A percentile compares a stretch with the other conserved stretches of the same genome.
Evolutionary conservation across 2,329 filamentous ascomycete genomes (phyloP).

Genomic region (Xylariaceae sp.): DNA sequence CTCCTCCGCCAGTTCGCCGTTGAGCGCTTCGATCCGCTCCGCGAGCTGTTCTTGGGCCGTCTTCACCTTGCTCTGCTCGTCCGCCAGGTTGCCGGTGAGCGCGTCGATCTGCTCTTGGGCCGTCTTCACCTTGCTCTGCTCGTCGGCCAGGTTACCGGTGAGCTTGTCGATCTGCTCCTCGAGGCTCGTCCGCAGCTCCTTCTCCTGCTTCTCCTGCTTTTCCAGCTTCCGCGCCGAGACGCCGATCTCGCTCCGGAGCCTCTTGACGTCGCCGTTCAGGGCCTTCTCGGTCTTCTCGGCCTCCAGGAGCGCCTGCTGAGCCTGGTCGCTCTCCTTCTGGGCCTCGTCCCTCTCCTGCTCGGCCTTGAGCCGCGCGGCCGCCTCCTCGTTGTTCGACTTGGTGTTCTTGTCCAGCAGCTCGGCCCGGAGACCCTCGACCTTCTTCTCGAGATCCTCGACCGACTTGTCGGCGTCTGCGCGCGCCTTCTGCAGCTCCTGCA

Average conservation of each 20-base stretch:
- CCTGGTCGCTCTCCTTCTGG: neutral
- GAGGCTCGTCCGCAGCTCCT: neutral
- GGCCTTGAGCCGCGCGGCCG: neutral
- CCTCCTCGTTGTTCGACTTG: no score
- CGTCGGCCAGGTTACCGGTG: neutral
- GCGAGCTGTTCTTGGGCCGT: neutral
- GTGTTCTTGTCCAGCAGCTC: neutral
- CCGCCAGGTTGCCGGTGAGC: neutral
- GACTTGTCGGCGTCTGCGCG: no score
- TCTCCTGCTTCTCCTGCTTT: neutral
- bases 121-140: neutral
- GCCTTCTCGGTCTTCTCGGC: slow-evolving; percentile 1
- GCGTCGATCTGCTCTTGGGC: neutral
- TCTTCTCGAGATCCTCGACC: slow-evolving; percentile 1
- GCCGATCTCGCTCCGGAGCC: neutral
- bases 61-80: neutral
- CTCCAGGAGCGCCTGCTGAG: neutral
- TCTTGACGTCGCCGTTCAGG: neutral
- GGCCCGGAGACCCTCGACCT: neutral
- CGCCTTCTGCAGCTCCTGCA: no score
- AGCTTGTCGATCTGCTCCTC: neutral
- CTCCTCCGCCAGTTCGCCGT: neutral
- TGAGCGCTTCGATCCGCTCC: neutral
- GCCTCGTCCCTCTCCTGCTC: neutral
- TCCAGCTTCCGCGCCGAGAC: neutral